Conservation (phyloP, 2,329 filamentous ascomycete genomes). For the Fusarium longipes region DNA sequence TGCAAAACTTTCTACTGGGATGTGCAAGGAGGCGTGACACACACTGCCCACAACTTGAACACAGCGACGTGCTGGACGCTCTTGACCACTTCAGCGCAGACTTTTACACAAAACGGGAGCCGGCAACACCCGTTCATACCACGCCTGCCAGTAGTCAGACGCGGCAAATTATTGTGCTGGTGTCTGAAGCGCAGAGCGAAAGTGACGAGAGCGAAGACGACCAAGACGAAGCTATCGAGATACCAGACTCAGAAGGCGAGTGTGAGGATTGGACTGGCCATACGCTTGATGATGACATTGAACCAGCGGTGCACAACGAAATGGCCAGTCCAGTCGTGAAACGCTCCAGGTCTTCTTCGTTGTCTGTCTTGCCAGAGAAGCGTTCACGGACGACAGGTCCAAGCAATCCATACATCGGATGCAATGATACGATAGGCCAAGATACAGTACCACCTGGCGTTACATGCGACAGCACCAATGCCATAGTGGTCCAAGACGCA, state of each 20-base stretch:
- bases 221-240: not conserved
- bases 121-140: rapidly evolving
- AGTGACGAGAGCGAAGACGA: not conserved
- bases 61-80: not conserved
- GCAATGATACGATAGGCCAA: not conserved
- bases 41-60: not conserved
- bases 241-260: not conserved
- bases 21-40: not conserved
- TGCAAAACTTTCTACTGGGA: not conserved
- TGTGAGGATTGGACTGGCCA: not conserved
- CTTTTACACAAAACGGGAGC: not conserved
- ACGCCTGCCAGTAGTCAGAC: not conserved
- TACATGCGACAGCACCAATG: not conserved
- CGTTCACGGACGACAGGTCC: not conserved
- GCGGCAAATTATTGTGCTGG: not conserved
- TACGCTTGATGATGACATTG: not conserved
- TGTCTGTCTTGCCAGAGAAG: not conserved
- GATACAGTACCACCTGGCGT: not conserved
- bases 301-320: not conserved
- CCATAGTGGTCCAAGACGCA: not conserved
- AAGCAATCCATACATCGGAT: not conserved
- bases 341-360: not conserved
- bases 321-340: not conserved
- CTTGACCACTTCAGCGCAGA: not conserved
- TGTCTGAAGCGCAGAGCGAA: not conserved